These are phyloP conservation scores for Spatholobus suberectus DNA, from an alignment of 306 rosid species.

Conservation along the genomic window DNA sequence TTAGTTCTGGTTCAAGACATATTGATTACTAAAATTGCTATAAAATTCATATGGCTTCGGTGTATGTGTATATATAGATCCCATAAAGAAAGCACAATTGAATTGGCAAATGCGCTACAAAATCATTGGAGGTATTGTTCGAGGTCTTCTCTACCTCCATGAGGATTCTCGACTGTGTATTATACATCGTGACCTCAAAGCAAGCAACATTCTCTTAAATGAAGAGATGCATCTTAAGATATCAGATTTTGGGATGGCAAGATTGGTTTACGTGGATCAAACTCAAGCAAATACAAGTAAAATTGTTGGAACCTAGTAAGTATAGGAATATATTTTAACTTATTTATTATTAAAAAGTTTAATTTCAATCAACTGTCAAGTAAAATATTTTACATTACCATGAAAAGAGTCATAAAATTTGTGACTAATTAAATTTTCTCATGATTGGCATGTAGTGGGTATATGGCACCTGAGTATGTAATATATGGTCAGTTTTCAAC, in stretches of 20 bases:
- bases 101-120: background rate
- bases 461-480: conserved; percentile 38
- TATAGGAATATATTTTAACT: too few species aligned
- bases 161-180: background rate
- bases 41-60: background rate
- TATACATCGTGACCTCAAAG: too few species aligned
- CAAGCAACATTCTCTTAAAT: too few species aligned
- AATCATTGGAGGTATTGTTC: background rate
- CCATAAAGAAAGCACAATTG: background rate
- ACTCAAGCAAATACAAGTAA: background rate
- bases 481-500: background rate
- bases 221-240: too few species aligned
- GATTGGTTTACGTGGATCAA: background rate
- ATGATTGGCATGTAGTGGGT: background rate
- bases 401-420: background rate
- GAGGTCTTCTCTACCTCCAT: background rate
- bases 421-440: too few species aligned
- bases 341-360: too few species aligned
- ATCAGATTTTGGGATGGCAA: background rate
- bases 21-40: background rate
- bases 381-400: too few species aligned
- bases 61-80: background rate
- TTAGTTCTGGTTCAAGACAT: background rate
- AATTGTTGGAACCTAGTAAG: background rate
- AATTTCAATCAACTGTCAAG: too few species aligned